These are phyloP conservation scores for Helotiales sp. DNA, from an alignment of 2,329 filamentous ascomycete genomes.

Conservation along the genomic window DNA sequence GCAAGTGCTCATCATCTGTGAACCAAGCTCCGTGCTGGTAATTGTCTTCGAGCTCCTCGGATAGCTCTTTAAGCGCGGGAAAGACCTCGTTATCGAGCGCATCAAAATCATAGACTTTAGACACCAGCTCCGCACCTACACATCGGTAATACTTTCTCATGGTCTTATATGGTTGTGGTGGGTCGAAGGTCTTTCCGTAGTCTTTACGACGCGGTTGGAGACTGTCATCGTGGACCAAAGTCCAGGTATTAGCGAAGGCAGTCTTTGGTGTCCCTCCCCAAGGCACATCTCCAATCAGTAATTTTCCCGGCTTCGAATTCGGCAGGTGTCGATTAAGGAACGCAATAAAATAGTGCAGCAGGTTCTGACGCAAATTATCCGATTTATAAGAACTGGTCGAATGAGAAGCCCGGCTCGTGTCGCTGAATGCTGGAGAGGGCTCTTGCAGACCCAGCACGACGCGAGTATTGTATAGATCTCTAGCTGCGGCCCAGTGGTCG, in stretches of 20 bases:
- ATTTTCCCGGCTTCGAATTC: neutral
- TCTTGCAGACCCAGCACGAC: neutral
- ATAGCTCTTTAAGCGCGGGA: conserved; percentile 1
- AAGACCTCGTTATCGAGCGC: neutral
- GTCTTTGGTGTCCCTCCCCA: conserved; percentile 1
- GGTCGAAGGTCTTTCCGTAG: neutral
- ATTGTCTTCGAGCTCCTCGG: neutral
- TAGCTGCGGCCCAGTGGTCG: neutral
- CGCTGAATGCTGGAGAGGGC: neutral
- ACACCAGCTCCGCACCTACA: conserved; percentile 6
- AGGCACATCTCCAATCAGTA: neutral
- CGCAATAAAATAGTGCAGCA: neutral
- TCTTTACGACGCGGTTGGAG: neutral
- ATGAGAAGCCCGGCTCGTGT: neutral
- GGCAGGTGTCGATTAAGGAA: neutral
- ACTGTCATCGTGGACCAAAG: neutral
- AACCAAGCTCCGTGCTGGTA: conserved; percentile 1
- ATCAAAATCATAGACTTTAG: neutral
- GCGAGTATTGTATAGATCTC: neutral
- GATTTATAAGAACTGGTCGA: neutral
- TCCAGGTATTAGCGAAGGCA: neutral
- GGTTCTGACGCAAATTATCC: neutral
- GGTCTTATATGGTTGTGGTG: neutral
- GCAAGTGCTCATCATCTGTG: neutral
- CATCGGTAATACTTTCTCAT: neutral